Evolutionary conservation across 2,329 filamentous ascomycete genomes (phyloP).

Genomic region (Neofusicoccum ribis): DNA sequence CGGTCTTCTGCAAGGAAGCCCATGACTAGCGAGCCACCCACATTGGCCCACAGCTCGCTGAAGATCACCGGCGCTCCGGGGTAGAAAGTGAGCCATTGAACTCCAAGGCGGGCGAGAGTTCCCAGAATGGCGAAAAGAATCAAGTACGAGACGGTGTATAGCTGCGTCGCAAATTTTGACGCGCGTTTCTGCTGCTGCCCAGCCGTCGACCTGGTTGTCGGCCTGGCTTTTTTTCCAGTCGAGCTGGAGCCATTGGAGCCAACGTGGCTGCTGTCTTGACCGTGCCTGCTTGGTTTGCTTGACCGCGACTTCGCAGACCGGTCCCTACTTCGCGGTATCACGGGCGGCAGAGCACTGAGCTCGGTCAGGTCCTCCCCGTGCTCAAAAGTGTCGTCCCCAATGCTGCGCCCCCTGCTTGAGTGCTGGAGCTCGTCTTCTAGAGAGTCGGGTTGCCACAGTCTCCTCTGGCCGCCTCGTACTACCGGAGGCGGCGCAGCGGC

Average conservation of each 20-base stretch:
- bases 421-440: conserved; percentile 41
- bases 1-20: conserved; percentile 82
- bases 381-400: background rate
- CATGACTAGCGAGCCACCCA: conserved; percentile 77
- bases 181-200: conserved; percentile 2
- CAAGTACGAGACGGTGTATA: conserved; percentile 75
- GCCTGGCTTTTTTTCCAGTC: background rate
- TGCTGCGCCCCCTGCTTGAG: background rate
- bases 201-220: background rate
- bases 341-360: conserved; percentile 15
- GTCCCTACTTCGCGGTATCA: conserved; percentile 12
- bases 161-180: conserved; percentile 37
- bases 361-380: background rate
- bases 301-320: background rate
- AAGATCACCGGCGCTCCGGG: conserved; percentile 74
- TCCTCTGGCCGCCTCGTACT: conserved; percentile 6
- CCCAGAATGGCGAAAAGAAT: conserved; percentile 83
- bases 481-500: conserved; percentile 19
- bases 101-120: conserved; percentile 77
- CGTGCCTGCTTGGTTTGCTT: background rate
- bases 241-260: background rate
- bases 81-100: conserved; percentile 78
- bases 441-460: conserved; percentile 35
- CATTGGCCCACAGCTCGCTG: conserved; percentile 82
- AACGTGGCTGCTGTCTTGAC: background rate